Evolutionary conservation across 495 filamentous ascomycete genomes (phyloP).

Genomic region (Aspergillus sclerotiicarbonarius): DNA sequence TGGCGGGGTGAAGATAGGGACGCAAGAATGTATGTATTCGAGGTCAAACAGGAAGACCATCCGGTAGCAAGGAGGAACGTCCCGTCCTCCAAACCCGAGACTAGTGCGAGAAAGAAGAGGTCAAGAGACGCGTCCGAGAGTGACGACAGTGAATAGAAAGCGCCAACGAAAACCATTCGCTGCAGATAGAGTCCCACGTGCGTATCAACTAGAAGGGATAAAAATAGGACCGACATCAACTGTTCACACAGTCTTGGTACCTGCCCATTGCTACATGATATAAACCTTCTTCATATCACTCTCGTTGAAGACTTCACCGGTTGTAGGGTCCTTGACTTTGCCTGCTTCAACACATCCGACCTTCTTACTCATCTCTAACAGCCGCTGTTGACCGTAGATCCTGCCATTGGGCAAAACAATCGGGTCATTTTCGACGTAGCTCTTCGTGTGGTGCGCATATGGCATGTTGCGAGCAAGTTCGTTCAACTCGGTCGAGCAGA

Average conservation of each 20-base stretch:
- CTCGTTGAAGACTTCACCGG: conserved; percentile 61
- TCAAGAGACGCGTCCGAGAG: conserved; percentile 45
- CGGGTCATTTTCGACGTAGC: conserved; percentile 81
- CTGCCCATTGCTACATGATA: conserved; percentile 57
- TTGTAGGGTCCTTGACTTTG: conserved; percentile 79
- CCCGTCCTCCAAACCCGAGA: neutral
- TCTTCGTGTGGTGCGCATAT: conserved; percentile 92
- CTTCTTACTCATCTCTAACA: conserved; percentile 76
- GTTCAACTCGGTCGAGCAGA: conserved; percentile 93
- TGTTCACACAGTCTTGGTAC: neutral
- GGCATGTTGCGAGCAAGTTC: conserved; percentile 83
- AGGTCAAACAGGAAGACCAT: conserved; percentile 54
- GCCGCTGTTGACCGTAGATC: conserved; percentile 74
- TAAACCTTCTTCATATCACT: conserved; percentile 81
- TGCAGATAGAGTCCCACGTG: neutral
- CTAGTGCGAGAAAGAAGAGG: conserved; percentile 34
- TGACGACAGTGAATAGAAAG: conserved; percentile 32
- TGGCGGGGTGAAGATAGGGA: conserved; percentile 80
- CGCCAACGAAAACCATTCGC: conserved; percentile 1
- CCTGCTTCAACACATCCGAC: conserved; percentile 44
- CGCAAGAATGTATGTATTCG: conserved; percentile 78
- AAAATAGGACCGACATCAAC: neutral
- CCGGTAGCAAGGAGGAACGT: conserved; percentile 1
- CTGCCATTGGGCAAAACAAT: conserved; percentile 84
- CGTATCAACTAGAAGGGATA: neutral